phyloP scores from a whole-genome alignment of 192 early-diverging fungal genomes.

The Backusella liffmaniae region DNA sequence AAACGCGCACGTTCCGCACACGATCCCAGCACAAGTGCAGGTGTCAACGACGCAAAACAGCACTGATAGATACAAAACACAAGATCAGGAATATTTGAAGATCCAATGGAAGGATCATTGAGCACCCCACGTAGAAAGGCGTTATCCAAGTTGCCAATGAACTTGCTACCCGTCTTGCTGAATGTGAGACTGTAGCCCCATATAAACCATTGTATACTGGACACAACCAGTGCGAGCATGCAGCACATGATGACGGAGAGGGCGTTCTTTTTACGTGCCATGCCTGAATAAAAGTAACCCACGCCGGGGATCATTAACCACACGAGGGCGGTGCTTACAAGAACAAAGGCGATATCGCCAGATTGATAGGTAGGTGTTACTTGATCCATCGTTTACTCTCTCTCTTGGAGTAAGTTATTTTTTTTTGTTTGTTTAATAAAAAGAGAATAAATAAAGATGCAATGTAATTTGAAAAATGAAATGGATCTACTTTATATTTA shows the following conservation, averaged over 20 bases:
- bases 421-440: too few relatives aligned
- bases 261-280: conserved; percentile 90
- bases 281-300: conserved; percentile 94
- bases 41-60: conserved; percentile 91
- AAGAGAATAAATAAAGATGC: neutral
- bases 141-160: conserved; percentile 83
- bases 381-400: neutral
- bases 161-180: conserved; percentile 63
- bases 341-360: conserved; percentile 70
- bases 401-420: neutral
- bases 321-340: conserved; percentile 74
- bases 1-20: conserved; percentile 87
- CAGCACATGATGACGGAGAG: conserved; percentile 86
- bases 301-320: conserved; percentile 97
- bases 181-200: conserved; percentile 90
- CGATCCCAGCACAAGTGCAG: conserved; percentile 87
- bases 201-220: conserved; percentile 81
- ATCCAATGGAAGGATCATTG: conserved; percentile 48
- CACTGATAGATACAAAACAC: conserved; percentile 83
- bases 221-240: conserved; percentile 75
- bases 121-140: conserved; percentile 63
- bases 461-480: neutral
- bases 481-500: too few relatives aligned
- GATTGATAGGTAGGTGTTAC: conserved; percentile 17
- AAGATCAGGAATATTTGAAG: conserved; percentile 68